Conservation (phyloP, 164 flowering plant species). For the Sextonia rubra region DNA sequence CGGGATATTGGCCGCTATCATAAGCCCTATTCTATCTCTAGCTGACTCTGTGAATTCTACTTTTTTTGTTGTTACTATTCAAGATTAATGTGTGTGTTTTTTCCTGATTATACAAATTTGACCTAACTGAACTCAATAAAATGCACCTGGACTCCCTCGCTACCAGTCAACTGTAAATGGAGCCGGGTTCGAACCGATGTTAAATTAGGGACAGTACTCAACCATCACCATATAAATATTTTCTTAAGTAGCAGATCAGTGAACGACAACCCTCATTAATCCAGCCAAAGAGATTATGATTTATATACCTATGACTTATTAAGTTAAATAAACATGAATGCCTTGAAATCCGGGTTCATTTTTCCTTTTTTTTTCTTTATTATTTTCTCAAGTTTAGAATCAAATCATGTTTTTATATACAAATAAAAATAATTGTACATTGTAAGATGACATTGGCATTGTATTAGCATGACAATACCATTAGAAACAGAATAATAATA, state of each 20-base stretch:
- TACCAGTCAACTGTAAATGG: too few relatives aligned
- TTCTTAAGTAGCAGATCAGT: neutral
- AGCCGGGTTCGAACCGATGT: too few relatives aligned
- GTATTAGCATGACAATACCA: too few relatives aligned
- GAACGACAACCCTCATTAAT: neutral
- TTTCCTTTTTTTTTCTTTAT: neutral
- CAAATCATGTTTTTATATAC: neutral
- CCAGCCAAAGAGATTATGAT: neutral
- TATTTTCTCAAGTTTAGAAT: neutral
- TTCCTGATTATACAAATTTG: too few relatives aligned
- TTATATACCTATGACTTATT: neutral
- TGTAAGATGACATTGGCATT: slow-evolving; percentile 1
- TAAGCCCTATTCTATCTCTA: too few relatives aligned
- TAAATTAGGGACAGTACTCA: neutral
- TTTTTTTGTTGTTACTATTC: too few relatives aligned
- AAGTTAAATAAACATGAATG: neutral
- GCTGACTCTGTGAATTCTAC: too few relatives aligned
- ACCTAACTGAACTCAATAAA: too few relatives aligned
- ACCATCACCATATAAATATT: neutral
- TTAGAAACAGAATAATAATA: neutral
- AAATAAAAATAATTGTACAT: neutral
- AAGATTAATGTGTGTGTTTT: too few relatives aligned
- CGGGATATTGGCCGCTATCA: too few relatives aligned
- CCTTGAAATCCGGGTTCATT: neutral
- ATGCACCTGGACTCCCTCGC: too few relatives aligned